Evolutionary conservation across 257 asterid species (phyloP).

Genomic region (Solanum microdontum): DNA sequence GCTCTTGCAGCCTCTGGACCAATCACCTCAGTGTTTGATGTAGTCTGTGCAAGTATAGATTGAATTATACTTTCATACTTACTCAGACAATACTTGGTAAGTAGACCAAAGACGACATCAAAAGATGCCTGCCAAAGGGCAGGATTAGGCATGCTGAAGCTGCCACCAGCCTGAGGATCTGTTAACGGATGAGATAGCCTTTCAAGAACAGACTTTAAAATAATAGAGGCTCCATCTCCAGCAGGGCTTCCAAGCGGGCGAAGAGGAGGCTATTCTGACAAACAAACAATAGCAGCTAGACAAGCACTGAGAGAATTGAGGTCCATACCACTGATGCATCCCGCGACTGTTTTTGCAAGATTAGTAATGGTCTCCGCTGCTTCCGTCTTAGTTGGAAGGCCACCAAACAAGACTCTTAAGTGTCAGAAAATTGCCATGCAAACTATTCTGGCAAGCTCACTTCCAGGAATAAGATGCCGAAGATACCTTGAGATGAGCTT

Average conservation of each 20-base stretch:
- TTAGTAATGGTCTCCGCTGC: slow-evolving; percentile 13
- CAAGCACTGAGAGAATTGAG: slow-evolving; percentile 33
- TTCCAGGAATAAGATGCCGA: slow-evolving; percentile 25
- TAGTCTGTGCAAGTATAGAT: slow-evolving; percentile 4
- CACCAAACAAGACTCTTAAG: slow-evolving; percentile 29
- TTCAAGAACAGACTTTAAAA: slow-evolving; percentile 27
- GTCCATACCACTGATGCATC: slow-evolving; percentile 24
- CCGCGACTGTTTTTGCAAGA: slow-evolving; percentile 14
- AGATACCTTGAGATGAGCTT: slow-evolving; percentile 32
- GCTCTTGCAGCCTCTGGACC: slow-evolving; percentile 23
- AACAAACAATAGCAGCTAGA: slow-evolving; percentile 34
- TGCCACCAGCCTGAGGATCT: slow-evolving; percentile 22
- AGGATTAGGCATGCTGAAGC: slow-evolving; percentile 23
- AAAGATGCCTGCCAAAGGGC: slow-evolving; percentile 38
- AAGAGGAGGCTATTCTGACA: slow-evolving; percentile 27
- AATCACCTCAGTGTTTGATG: background rate
- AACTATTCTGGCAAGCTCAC: slow-evolving; percentile 28
- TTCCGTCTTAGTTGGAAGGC: slow-evolving; percentile 15
- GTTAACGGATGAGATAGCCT: slow-evolving; percentile 25
- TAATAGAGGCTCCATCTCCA: slow-evolving; percentile 34
- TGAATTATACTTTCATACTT: slow-evolving; percentile 22
- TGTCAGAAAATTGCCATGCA: slow-evolving; percentile 31
- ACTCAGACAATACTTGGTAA: slow-evolving; percentile 23
- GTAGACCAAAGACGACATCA: slow-evolving; percentile 25
- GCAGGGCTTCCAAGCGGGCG: slow-evolving; percentile 34